These are phyloP conservation scores for Blastobotrys elegans DNA, from an alignment of 1,139 yeast species.

Conservation along the genomic window DNA sequence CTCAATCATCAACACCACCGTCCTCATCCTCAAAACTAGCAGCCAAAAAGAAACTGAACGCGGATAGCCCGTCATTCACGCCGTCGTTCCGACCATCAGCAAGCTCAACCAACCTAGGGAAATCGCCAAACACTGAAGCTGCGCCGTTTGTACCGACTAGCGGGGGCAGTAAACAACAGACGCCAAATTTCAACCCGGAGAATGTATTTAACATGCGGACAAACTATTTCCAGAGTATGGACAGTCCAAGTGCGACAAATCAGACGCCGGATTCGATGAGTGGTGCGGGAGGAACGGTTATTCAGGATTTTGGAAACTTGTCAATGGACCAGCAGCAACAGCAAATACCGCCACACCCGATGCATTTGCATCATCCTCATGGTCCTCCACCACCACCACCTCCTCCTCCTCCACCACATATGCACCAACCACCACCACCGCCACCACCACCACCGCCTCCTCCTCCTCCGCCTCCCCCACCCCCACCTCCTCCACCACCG, in stretches of 20 bases:
- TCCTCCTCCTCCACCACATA: conserved; percentile 10
- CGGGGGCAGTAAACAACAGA: neutral
- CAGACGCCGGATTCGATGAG: neutral
- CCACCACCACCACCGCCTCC: conserved; percentile 11
- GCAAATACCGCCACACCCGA: neutral
- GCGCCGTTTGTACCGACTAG: conserved; percentile 21
- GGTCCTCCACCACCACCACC: conserved; percentile 13
- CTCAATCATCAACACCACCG: neutral
- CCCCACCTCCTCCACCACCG: conserved; percentile 14
- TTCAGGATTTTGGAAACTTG: conserved; percentile 14
- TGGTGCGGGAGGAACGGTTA: conserved; percentile 1
- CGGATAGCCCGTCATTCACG: conserved; percentile 63
- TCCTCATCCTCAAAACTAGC: neutral
- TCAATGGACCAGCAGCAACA: conserved; percentile 6
- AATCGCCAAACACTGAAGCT: conserved; percentile 16
- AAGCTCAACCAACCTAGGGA: conserved; percentile 2
- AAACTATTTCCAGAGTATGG: neutral
- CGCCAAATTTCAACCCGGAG: conserved; percentile 20
- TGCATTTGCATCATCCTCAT: conserved; percentile 1
- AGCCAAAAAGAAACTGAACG: conserved; percentile 46
- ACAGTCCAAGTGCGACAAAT: neutral
- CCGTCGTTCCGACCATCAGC: conserved; percentile 33
- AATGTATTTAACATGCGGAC: conserved; percentile 20
- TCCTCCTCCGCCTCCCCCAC: conserved; percentile 14
- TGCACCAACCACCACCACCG: conserved; percentile 3